Base-by-base conservation (phyloP, 2,329 filamentous ascomycete genomes). In the Neopestalotiopsis clavispora region DNA sequence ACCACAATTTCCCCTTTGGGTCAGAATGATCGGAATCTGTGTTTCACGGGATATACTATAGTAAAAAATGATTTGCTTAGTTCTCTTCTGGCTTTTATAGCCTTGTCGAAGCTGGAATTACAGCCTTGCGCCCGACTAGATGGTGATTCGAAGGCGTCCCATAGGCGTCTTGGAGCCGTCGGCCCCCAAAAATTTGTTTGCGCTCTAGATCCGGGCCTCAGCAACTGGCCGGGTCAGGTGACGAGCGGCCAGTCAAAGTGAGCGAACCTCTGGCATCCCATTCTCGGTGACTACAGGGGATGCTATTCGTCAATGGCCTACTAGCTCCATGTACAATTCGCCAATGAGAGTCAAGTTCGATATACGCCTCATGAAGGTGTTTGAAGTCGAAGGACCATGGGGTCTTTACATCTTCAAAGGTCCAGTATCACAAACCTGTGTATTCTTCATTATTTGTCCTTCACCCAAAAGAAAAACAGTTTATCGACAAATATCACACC, bases 381-480 rank as follows among this genome's bases (percentile, higher is more conserved):
- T 66, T 45, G 64, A 45, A 32, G 64, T 58, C 57, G 64, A 56
- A 28, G 64, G 32, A 66, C 64, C 64, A 66, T 66, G 64, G 52
- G 30, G 64, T 66, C 52, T 58, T 34, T 49, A 57, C 30, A 64
- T 64, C 61, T 58, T 57, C 62, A 40, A 57, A 20, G 62, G 64
- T 66, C 52, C 32, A n/a, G 64, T 66, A 30, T 66, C 45, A 66
- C 64, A 56, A 45, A 32, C 30, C 49, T 57, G 45, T 32, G 49
- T 65, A 45, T 34, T 56, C 64, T 65, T 69, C 67, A 69, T 62
- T 52, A 65, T 42, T 68, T 68, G 59, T 66, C 63, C 67, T 66
- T 60, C 42, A 56, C 45, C 62, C 66, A 34, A 49, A 58, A 23
- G 34, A 58, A 52, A 40, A 65, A 66, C 57, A 62, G 52, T 66